Evolutionary conservation across 164 flowering plant genomes (phyloP), one percentile per base, ranked within the genome.

Genomic region (Magnolia officinalis): DNA sequence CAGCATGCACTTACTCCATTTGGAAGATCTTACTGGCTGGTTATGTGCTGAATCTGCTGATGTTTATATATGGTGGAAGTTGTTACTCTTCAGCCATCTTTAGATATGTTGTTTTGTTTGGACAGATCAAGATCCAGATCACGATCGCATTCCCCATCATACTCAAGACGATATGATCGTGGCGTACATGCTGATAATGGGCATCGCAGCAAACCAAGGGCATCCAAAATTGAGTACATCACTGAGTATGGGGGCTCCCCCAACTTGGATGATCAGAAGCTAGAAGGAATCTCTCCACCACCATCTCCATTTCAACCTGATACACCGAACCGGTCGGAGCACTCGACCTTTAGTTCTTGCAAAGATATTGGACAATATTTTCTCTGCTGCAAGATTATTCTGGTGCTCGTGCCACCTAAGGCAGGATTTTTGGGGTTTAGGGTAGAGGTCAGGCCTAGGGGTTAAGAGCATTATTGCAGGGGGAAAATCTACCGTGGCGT

Each of bases 271-370:
- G 93, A 82, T 71, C 89, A 87, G 81, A 96, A 86, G 91, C 88
- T 83, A 77, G 92, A 95, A 86, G 76, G 61, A 55, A 55, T 85
- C 74, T 90, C 98, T 78, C 97, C 99, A 78, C 99, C 98, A 80
- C 81, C 87, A 84, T 93, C 98, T 80, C 90, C 91, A 79, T 85
- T 87, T 50, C 92, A 87, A 75, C 86, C 87, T 84, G 90, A 88
- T 85, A 75, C 77, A 77, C 78, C 85, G 81, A 96, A 82, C 93
- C 97, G 99, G 99, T 96, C 98, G 97, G 98, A 89, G 95, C 96
- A 92, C 96, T 91, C 82, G 90, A 90, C 93, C 97, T 90, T 92
- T 96, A 79, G 89, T 87, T 90, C 84, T 89, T 91, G 93, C 97
- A 88, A 90, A 86, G 95, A 89, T 92, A 74, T 73, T 73, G 87